Evolutionary conservation across 2,329 filamentous ascomycete species (phyloP), one percentile per base, ranked within the genome.

Genomic region (Penicillium brasilianum): DNA sequence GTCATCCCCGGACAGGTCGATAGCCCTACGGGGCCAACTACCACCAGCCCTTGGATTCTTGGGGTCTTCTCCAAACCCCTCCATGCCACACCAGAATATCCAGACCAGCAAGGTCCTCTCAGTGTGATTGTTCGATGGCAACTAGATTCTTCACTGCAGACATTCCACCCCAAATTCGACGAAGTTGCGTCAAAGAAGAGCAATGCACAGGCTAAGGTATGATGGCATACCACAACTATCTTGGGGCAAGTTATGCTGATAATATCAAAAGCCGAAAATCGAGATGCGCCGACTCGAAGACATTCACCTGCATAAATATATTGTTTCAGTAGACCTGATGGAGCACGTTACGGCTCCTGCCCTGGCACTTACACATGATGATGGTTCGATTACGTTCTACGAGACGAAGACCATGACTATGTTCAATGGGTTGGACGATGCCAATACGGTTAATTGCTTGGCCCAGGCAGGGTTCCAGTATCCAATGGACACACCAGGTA

Each of bases 61-160:
- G 88, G 90, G 0, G 84, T 93, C 32, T 92, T 92, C 62, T 90
- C 90, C 10, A 85, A 84, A 70, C 76, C 84, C 55, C 84, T 83
- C 57, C 77, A 77, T 64, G 79, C 81, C 58, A 82, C 80, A 66
- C 78, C 78, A 55, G 78, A 78, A 56, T 83, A 83, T 32, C 83
- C 88, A 32, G 88, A 85, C 56, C 83, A 84, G 44, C 87, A 88
- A 65, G 86, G 88, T 34, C 81, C 86, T 0, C 87, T 90, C 67
- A 96, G 89, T 67, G 85, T 93, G 43, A 83, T 98, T 63, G 88
- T 92, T 64, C 86, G 90, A 63, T 98, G 94, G 94, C 89, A 95
- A 67, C 74, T 94, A 10, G 83, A 85, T 34, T 87, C 90, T 34
- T 83, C 86, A 51, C 78, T 84, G n/a, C 87, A 89, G 64, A 82